Evolutionary conservation across 2,329 filamentous ascomycete species (phyloP).

Genomic region (Colletotrichum viniferum): DNA sequence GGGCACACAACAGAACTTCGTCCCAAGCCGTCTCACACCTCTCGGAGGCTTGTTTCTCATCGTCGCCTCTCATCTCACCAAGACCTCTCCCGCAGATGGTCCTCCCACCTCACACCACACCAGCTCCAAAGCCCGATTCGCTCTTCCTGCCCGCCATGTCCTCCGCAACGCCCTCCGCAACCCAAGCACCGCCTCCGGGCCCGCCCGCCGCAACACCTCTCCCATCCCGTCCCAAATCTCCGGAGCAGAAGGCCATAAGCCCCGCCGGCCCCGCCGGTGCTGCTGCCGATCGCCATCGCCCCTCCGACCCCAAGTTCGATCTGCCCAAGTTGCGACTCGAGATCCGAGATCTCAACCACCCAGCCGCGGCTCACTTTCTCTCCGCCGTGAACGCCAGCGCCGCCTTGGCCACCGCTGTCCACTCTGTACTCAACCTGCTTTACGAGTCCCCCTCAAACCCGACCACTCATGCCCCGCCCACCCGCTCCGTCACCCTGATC

Average conservation of each 20-base stretch:
- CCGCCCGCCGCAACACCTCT: conserved; percentile 13
- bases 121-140: conserved; percentile 7
- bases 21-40: background rate
- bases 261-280: background rate
- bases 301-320: conserved; percentile 1
- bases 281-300: background rate
- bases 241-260: background rate
- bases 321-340: conserved; percentile 64
- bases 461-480: conserved; percentile 58
- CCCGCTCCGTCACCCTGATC: conserved; percentile 84
- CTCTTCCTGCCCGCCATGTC: conserved; percentile 23
- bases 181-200: background rate
- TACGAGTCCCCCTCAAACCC: conserved; percentile 59
- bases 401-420: conserved; percentile 66
- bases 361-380: conserved; percentile 72
- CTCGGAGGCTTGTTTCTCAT: background rate
- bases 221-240: background rate
- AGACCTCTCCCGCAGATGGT: conserved; percentile 7
- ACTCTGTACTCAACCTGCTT: conserved; percentile 72
- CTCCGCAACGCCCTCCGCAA: background rate
- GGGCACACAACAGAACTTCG: background rate
- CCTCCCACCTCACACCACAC: conserved; percentile 13
- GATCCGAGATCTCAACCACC: conserved; percentile 61
- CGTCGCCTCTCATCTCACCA: background rate
- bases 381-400: conserved; percentile 64